These are phyloP conservation scores for Populus tomentosa DNA, from an alignment of 441 rosid species.

Conservation along the genomic window DNA sequence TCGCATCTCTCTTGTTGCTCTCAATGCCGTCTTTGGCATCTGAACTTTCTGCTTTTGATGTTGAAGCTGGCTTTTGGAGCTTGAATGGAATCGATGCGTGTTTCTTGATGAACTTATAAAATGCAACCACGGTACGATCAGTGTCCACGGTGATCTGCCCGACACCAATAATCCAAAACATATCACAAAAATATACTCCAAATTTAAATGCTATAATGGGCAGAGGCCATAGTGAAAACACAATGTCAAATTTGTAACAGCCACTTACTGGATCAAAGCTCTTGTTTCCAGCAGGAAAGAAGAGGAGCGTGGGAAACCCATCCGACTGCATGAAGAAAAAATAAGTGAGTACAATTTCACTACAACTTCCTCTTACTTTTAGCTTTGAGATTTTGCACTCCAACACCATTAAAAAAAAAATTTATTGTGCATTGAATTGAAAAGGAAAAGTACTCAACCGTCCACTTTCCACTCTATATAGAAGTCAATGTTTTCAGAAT, in stretches of 20 bases:
- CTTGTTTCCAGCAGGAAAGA: slow-evolving; percentile 98
- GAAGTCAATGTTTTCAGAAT: no score
- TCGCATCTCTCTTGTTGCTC: slow-evolving; percentile 33
- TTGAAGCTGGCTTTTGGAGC: slow-evolving; percentile 68
- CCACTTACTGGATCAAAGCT: slow-evolving; percentile 85
- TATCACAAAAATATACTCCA: neutral
- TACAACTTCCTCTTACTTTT: neutral
- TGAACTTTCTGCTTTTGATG: slow-evolving; percentile 30
- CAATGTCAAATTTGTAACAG: neutral
- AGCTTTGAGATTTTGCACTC: neutral
- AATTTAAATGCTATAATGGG: neutral
- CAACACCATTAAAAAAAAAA: neutral
- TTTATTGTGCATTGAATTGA: no score
- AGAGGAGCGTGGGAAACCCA: slow-evolving; percentile 90
- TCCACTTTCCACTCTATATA: no score
- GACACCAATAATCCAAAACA: slow-evolving; percentile 6
- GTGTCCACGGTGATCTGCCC: slow-evolving; percentile 77
- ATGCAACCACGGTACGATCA: slow-evolving; percentile 89
- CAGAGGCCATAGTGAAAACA: neutral
- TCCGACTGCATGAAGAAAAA: slow-evolving; percentile 49
- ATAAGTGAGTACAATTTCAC: neutral
- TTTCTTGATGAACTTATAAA: slow-evolving; percentile 85
- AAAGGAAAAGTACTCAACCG: neutral
- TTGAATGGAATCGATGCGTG: slow-evolving; percentile 90
- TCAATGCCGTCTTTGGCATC: slow-evolving; percentile 29